Evolutionary conservation across 1,284 basidiomycete species (phyloP).

Genomic region (Wolfiporia cocos): DNA sequence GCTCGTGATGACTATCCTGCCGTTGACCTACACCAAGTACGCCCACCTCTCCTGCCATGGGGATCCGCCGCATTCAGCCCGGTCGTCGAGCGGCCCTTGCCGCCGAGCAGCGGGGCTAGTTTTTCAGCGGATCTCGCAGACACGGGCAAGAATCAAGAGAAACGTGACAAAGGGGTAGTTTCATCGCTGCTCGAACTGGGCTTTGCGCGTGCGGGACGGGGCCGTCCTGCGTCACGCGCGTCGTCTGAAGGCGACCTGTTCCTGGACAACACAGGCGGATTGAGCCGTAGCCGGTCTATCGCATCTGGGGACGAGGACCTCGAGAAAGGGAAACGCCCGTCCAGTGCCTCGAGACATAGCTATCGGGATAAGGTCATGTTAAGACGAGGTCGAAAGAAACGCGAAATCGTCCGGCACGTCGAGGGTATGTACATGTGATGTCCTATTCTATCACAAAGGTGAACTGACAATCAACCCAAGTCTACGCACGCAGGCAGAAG

Average conservation of each 20-base stretch:
- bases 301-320: constrained; percentile 1
- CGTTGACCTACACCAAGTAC: neutral
- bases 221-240: neutral
- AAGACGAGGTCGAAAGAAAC: constrained; percentile 14
- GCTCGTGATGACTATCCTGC: neutral
- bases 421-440: constrained; percentile 23
- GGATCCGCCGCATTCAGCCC: neutral
- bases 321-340: neutral
- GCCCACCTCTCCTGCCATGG: neutral
- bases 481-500: constrained; percentile 59
- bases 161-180: too few species aligned
- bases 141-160: too few species aligned
- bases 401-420: constrained; percentile 27
- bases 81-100: neutral
- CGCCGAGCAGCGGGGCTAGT: neutral
- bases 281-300: constrained; percentile 1
- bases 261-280: neutral
- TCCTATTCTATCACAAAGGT: neutral
- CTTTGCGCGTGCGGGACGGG: neutral
- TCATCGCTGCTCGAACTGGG: too few species aligned
- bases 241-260: neutral
- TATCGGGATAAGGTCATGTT: constrained; percentile 15
- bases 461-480: constrained; percentile 27
- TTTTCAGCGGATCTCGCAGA: too few species aligned
- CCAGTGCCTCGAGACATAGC: constrained; percentile 4